Conservation (phyloP, 2,329 filamentous ascomycete species). For the Alternaria arborescens region DNA sequence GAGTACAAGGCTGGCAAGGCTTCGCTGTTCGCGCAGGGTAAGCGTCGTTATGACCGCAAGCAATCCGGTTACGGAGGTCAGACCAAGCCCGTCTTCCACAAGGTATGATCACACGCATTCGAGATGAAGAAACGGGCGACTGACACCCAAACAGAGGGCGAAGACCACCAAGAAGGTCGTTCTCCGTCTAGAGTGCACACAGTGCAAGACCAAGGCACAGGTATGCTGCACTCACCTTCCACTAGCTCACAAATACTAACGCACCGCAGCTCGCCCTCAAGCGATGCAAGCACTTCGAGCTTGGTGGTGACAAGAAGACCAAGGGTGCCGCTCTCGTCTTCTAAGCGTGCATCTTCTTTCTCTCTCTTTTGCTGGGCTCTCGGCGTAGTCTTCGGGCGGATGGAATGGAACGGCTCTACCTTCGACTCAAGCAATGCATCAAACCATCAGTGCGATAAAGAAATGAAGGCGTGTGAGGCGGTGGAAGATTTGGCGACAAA, state of each 20-base stretch:
- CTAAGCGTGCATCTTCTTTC: conserved; percentile 71
- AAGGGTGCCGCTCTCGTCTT: conserved; percentile 99
- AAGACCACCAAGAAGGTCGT: conserved; percentile 99
- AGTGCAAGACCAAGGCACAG: conserved; percentile 72
- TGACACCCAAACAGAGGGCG: conserved; percentile 74
- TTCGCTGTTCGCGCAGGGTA: conserved; percentile 96
- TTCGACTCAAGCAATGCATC: conserved; percentile 46
- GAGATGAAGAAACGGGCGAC: not conserved
- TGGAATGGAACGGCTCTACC: conserved; percentile 47
- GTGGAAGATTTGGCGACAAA: conserved; percentile 43
- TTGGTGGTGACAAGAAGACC: conserved; percentile 99
- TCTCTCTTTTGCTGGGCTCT: conserved; percentile 52
- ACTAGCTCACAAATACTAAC: conserved; percentile 24
- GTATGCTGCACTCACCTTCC: conserved; percentile 22
- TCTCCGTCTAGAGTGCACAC: conserved; percentile 94
- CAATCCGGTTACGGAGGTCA: conserved; percentile 99
- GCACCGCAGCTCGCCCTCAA: conserved; percentile 90
- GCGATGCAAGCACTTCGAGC: conserved; percentile 99
- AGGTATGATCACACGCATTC: conserved; percentile 30
- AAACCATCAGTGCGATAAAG: conserved; percentile 28
- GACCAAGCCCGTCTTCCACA: conserved; percentile 99
- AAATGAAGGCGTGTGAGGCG: conserved; percentile 39
- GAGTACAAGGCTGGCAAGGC: conserved; percentile 98
- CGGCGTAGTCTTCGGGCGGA: conserved; percentile 51
- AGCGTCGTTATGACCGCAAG: conserved; percentile 92